Percentiles rank a stretch among this genome's conserved stretches.
These are phyloP conservation scores for Thozetella sp. DNA, from an alignment of 495 filamentous ascomycete species.

Conservation along the genomic window DNA sequence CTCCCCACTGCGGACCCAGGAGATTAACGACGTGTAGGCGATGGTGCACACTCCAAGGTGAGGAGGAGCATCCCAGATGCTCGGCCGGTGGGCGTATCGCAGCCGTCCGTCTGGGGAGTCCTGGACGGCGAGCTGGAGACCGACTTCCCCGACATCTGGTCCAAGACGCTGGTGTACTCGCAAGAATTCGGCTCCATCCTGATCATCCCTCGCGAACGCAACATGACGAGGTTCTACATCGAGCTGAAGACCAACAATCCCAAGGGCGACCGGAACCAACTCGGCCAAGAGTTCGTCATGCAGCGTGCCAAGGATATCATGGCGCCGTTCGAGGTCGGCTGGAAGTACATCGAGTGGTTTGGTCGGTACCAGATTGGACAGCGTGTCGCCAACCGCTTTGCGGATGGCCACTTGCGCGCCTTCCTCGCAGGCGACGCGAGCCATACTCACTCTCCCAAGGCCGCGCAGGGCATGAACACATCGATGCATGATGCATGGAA, in stretches of 20 bases:
- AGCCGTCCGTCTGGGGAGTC: conserved; percentile 70
- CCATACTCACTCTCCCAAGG: conserved; percentile 77
- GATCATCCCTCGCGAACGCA: conserved; percentile 68
- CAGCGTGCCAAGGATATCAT: conserved; percentile 63
- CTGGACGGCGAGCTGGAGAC: conserved; percentile 68
- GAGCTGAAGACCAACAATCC: conserved; percentile 61
- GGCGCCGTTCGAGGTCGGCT: conserved; percentile 60
- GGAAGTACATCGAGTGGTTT: conserved; percentile 65
- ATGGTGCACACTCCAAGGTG: conserved; percentile 55
- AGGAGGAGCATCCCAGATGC: conserved; percentile 58
- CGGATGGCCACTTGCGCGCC: conserved; percentile 52
- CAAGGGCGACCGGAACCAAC: conserved; percentile 44
- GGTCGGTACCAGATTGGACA: conserved; percentile 67
- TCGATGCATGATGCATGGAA: conserved; percentile 80
- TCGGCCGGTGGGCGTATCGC: conserved; percentile 58
- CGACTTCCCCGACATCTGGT: conserved; percentile 73
- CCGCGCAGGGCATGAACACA: conserved; percentile 80
- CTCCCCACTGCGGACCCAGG: neutral
- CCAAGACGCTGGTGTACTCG: conserved; percentile 63
- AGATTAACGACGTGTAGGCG: conserved; percentile 28
- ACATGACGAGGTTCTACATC: conserved; percentile 69
- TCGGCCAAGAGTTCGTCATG: conserved; percentile 67
- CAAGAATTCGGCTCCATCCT: conserved; percentile 64
- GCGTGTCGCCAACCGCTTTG: conserved; percentile 62
- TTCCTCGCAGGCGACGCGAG: conserved; percentile 77